phyloP scores from a whole-genome alignment of 495 filamentous ascomycete species.

The Lindgomyces ingoldianus region DNA sequence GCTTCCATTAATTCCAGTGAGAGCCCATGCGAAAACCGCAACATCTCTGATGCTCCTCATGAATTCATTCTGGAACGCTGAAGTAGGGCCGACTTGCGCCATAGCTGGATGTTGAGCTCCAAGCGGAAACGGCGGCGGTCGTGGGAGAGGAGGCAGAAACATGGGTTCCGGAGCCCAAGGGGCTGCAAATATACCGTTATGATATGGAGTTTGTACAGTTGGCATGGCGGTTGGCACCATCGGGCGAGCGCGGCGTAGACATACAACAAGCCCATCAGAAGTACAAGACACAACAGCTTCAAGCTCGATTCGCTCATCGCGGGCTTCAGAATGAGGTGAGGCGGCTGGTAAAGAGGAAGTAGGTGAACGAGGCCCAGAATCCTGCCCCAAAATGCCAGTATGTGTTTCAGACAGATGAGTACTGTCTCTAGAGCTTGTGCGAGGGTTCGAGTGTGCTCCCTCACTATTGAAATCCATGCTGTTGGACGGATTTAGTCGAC shows the following conservation, averaged over 20 bases:
- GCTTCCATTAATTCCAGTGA: constrained; percentile 79
- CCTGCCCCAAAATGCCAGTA: constrained; percentile 48
- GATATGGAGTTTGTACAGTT: constrained; percentile 50
- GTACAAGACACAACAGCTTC: constrained; percentile 90
- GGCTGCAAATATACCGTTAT: constrained; percentile 74
- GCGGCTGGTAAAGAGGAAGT: constrained; percentile 43
- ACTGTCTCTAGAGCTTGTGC: constrained; percentile 39
- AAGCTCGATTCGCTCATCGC: constrained; percentile 58
- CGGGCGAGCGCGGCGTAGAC: constrained; percentile 73
- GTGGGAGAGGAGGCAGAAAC: constrained; percentile 40
- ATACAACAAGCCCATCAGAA: constrained; percentile 83
- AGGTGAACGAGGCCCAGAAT: constrained; percentile 42
- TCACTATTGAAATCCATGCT: background rate
- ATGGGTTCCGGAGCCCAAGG: constrained; percentile 72
- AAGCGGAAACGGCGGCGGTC: constrained; percentile 37
- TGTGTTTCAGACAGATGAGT: constrained; percentile 37
- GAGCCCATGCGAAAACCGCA: constrained; percentile 79
- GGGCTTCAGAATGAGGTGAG: constrained; percentile 19
- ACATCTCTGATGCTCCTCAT: constrained; percentile 82
- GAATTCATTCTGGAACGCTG: constrained; percentile 54
- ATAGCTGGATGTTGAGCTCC: constrained; percentile 31
- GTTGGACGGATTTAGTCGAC: background rate
- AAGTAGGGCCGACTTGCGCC: constrained; percentile 19
- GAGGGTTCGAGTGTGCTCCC: constrained; percentile 1
- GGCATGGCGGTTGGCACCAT: constrained; percentile 56